These are phyloP conservation scores for Apiotrichum porosum DNA, from an alignment of 1,284 basidiomycete genomes.

Conservation along the genomic window DNA sequence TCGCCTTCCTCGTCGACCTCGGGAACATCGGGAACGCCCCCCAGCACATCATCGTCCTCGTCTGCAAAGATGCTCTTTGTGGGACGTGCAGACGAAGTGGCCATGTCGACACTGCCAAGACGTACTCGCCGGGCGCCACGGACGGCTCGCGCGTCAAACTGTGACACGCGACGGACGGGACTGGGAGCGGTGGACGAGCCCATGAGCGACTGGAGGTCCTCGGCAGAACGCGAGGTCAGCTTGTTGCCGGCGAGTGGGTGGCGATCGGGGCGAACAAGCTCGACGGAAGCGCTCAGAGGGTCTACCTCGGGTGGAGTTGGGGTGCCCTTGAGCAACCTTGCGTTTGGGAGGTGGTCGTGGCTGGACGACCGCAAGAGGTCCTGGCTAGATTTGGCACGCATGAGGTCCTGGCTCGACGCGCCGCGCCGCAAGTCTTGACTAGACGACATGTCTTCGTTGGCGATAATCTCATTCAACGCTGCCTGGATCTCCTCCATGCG, in stretches of 20 bases:
- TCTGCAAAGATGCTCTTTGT: slow-evolving; percentile 44
- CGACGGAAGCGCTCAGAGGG: slow-evolving; percentile 9
- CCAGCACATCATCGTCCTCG: slow-evolving; percentile 9
- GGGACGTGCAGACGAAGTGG: background rate
- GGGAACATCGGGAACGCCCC: no score
- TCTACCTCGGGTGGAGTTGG: background rate
- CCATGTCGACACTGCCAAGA: slow-evolving; percentile 2
- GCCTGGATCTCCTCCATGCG: slow-evolving; percentile 91
- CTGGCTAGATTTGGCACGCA: no score
- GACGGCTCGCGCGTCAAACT: background rate
- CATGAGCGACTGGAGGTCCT: slow-evolving; percentile 24
- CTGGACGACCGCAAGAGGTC: no score
- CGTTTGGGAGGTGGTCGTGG: background rate
- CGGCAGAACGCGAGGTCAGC: slow-evolving; percentile 31
- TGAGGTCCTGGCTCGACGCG: no score
- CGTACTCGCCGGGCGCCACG: background rate
- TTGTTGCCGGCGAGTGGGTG: slow-evolving; percentile 11
- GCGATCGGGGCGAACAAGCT: background rate
- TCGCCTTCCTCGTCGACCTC: slow-evolving; percentile 45
- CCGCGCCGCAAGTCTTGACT: slow-evolving; percentile 22
- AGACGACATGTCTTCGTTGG: slow-evolving; percentile 59
- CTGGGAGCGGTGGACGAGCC: background rate
- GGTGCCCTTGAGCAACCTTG: no score
- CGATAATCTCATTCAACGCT: slow-evolving; percentile 89
- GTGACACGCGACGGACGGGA: slow-evolving; percentile 1